Base-by-base conservation (phyloP, 495 filamentous ascomycete genomes). In the Aspergillus baeticus region DNA sequence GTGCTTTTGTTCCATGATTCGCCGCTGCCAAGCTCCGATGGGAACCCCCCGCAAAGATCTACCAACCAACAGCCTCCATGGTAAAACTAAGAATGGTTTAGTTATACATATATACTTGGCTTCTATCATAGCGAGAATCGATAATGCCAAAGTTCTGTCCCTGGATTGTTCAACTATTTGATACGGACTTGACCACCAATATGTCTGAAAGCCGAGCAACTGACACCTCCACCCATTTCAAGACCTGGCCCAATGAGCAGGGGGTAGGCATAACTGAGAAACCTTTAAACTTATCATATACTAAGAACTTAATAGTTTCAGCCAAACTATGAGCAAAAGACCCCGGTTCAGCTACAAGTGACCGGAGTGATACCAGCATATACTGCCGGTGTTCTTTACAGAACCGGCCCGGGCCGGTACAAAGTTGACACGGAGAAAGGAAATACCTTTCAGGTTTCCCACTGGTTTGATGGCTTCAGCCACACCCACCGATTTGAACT, bases 391-490 rank as follows among this genome's bases (percentile, higher is more conserved):
- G 73, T 77, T 1, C 75, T 94, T 4, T 92, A 87, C 60, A 81
- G 90, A 4, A 92, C 86, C 2, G 89, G 89, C 0, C 87, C 87
- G 0, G 86, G 87, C 0, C 72, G 77, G 15, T 79, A 78, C 56
- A 80, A 79, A 54, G 63, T 88, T 7, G 69, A 84, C 39, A 77
- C 77, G 13, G 78, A 83, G 14, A 69, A 80, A 0, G 81, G 80
- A 29, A 77, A 77, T 1, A 81, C 78, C 0, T 82, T 82, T 58
- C 68, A 72, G 22, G 69, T 82, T 6, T 79, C 69, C 0, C 90
- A 94, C 63, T 94, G 89, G 90, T 90, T 92, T 55, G 86, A 92
- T 67, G 84, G 87, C n/a, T 83, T 91, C 39, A 78, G 78, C n/a
- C 86, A 90, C 55, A 84, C 82, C 2, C 88, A 91, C 60, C 81